Evolutionary conservation across 2,329 filamentous ascomycete genomes (phyloP).

Genomic region (Calonectria hawksworthii): DNA sequence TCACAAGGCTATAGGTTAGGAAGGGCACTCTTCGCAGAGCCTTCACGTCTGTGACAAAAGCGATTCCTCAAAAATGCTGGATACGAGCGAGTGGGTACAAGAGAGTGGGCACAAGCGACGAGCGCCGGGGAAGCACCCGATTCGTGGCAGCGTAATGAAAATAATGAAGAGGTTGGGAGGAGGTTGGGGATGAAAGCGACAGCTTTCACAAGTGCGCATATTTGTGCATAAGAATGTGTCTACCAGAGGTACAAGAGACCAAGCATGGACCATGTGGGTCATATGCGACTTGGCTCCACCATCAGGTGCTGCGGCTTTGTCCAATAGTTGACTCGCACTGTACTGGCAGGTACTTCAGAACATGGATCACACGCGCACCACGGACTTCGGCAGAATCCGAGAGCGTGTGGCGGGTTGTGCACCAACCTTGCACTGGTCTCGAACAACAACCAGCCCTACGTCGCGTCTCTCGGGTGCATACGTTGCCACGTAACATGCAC

Average conservation of each 20-base stretch:
- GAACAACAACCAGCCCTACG: not conserved
- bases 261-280: not conserved
- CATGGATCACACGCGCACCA: not conserved
- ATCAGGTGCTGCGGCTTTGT: not conserved
- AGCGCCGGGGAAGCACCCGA: not conserved
- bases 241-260: not conserved
- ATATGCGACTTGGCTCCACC: not conserved
- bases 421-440: not conserved
- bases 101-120: too few species aligned
- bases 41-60: not conserved
- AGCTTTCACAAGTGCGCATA: not conserved
- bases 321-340: not conserved
- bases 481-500: not conserved
- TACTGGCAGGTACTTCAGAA: not conserved
- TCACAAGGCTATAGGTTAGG: too few species aligned
- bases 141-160: not conserved
- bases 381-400: not conserved
- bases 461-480: not conserved
- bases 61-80: too few species aligned
- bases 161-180: not conserved
- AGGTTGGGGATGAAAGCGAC: not conserved
- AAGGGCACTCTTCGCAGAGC: not conserved
- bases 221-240: not conserved
- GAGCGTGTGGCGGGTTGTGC: not conserved
- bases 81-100: not conserved